Base-by-base conservation (phyloP, 2,329 filamentous ascomycete species). In the Zymoseptoria ardabiliae region DNA sequence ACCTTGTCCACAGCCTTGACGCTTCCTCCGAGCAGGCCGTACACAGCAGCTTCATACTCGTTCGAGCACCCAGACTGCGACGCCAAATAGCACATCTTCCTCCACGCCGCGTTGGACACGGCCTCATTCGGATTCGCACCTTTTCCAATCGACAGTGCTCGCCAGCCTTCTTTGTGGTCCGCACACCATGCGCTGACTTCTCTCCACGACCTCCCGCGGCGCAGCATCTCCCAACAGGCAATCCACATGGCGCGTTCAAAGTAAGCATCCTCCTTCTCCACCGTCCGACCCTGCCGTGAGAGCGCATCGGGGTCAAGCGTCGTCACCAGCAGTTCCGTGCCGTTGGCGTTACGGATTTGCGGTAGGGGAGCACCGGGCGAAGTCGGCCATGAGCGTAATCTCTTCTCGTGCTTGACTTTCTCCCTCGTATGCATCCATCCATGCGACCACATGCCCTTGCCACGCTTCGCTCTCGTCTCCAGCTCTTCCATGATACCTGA, bases 401-500 rank as follows among this genome's bases (percentile, higher is more conserved):
- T 86, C 77, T 97, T 99, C 71, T 90, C 85, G 58, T 89, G 83
- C 77, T 99, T 99, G 74, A 99, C 91, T 53, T 87, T 87, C 60
- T 90, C 85, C 63, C 91, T 89, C 0, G 94, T 97, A 72, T 96
- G 91, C 63, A 97, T 84, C 90, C 92, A 97, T 49, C 93, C 93
- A 72, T 91, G 86, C 25, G 89, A 86, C 77, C 94, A 90, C 9
- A 92, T 85, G 54, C 92, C 90, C 54, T 77, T 75, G 9, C 89
- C 88, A 68, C 90, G 81, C 61, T 93, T 89, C 61, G 85, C 81
- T 71, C 92, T 88, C 57, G 62, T 56, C 61, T 75, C 71, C 7
- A 92, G 81, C 58, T 93, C 87, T 56, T 86, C 82, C 55, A 92
- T 88, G 25, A 96, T 78, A 23, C 87, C 83, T 65, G 92, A 85